Evolutionary conservation across 331 rosid genomes (phyloP).

Genomic region (Pyracantha coccinea): DNA sequence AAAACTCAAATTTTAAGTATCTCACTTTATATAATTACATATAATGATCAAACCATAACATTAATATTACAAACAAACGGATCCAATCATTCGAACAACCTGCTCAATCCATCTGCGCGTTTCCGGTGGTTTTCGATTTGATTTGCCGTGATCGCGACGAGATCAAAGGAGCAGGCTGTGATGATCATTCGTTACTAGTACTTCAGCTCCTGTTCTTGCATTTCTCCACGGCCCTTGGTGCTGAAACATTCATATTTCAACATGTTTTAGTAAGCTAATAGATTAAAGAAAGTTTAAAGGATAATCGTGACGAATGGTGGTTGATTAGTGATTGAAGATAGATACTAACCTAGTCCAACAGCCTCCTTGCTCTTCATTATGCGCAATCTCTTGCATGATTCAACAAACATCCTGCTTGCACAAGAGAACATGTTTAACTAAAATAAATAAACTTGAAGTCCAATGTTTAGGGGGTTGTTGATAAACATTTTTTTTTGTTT

Average conservation of each 20-base stretch:
- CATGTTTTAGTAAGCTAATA: neutral
- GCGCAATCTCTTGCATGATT: conserved; percentile 89
- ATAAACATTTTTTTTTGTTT: no score
- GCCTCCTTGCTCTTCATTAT: conserved; percentile 99
- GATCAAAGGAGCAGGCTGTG: conserved; percentile 39
- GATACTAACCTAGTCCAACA: conserved; percentile 70
- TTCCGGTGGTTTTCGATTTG: conserved; percentile 8
- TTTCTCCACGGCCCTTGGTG: conserved; percentile 85
- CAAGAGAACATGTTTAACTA: neutral
- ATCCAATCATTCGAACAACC: conserved; percentile 35
- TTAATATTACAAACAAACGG: conserved; percentile 30
- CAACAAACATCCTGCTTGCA: conserved; percentile 85
- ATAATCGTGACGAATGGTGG: neutral
- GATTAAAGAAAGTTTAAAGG: neutral
- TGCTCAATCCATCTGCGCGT: conserved; percentile 41
- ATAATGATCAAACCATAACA: conserved; percentile 21
- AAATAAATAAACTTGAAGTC: neutral
- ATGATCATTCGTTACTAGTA: conserved; percentile 1
- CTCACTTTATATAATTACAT: conserved; percentile 24
- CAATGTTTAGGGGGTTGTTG: neutral
- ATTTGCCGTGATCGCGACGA: conserved; percentile 13
- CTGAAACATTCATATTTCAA: conserved; percentile 27
- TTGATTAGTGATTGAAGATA: no score
- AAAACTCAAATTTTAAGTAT: conserved; percentile 13
- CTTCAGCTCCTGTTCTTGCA: conserved; percentile 68